Base-by-base conservation (phyloP, 202 grass and related monocot species). In the Sporobolus alterniflorus region DNA sequence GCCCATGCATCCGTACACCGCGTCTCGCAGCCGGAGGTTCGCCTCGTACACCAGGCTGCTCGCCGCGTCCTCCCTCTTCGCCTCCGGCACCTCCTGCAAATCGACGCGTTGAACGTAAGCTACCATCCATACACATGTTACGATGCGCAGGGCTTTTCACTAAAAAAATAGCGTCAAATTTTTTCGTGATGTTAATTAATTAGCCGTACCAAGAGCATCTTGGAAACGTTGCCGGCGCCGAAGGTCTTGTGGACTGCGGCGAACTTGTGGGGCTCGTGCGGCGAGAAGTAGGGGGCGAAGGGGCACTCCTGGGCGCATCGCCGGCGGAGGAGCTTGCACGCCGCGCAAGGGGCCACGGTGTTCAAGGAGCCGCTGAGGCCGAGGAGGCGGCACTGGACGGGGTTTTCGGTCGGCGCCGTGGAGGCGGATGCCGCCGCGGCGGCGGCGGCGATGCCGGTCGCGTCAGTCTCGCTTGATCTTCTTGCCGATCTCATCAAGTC, bases 31-130 rank as follows among this genome's bases (percentile, higher is more conserved):
- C 87, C 96, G 68, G 86, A 95, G 78, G 40, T 91, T 95, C 46
- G 96, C 96, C 81, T 98, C 96, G 69, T 98, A 98, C 67, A 98
- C 91, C 12, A 98, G 96, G 87, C 96, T 98, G 84, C 85, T 94
- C 31, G 89, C 92, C n/a, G 93, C 85, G 78, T 98, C 91, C 14
- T 79, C 89, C 78, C 96, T 90, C 87, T 92, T 88, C 17, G 76
- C 55, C 65, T 95, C 93, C 2, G 91, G 75, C 76, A 98, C 93
- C 77, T 98, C 96, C 96, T 98, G 69, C 25, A 12, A 22, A 72
- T 70, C 65, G 42, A 84, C 50, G 55, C 49, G 68, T 86, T 60
- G 65, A 33, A 46, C 62, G 40, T 43, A 67, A 77, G 49, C 68
- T 76, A 77, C 54, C 66, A 21, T 80, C 29, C 28, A 2, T 2